Base-by-base conservation (phyloP, 768 basidiomycete species). In the Lactarius pseudohatsudake region DNA sequence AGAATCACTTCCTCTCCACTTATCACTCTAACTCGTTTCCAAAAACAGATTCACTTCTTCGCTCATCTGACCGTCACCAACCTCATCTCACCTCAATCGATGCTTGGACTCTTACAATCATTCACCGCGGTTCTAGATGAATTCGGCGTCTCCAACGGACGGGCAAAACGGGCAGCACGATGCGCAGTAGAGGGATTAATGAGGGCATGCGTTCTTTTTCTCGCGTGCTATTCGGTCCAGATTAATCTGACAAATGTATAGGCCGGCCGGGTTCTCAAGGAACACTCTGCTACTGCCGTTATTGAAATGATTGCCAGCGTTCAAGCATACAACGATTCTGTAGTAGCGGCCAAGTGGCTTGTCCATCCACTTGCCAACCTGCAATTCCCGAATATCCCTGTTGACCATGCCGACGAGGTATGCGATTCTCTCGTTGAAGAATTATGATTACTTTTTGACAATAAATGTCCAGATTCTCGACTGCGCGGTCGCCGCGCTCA, bases 111-210 rank as follows among this genome's bases (percentile, higher is more conserved):
- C 34, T 82, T 97, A 30, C 87, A 89, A 69, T 90, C 94, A 0
- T 92, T 97, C 75, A 86, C 88, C 3, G 82, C 89, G 1, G 96
- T 96, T 3, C 80, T 97, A 22, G 92, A 94, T 72, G 94, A 95
- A 73, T 93, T 95, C 64, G 91, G 90, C 57, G 91, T 92, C 2
- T 93, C 92, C 4, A 86, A 90, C 69, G 86, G 88, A n/a, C 85
- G 93, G 20, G 92, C 90, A 2, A 89, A 92, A 76, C 83, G 86
- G 56, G 91, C 92, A 0, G 91, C 88, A 0, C 76, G 92, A 11
- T 92, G 92, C 75, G 90, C 91, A 11, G 88, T 86, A 6, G 92
- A 94, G 76, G 90, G 90, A 10, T 77, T 94, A 0, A 84, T 94
- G 75, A 88, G 91, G 64, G 87, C 88, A 69, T 57, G 84, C 43